These are phyloP conservation scores for Pulveroboletus frians DNA, from an alignment of 768 basidiomycete species.

Conservation along the genomic window DNA sequence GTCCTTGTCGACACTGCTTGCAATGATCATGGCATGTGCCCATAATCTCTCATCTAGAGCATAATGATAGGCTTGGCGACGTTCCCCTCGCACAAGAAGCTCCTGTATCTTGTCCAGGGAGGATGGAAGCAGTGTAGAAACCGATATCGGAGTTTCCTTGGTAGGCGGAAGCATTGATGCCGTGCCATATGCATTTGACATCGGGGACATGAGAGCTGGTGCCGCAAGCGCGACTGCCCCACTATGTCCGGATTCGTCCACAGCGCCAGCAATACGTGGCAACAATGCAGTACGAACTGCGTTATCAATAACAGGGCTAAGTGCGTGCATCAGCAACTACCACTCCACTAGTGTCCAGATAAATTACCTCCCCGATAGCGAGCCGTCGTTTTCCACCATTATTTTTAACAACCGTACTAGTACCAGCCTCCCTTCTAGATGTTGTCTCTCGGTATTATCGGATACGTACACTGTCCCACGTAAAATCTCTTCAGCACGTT, in stretches of 20 bases:
- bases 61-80: conserved; percentile 79
- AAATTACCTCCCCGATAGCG: conserved; percentile 72
- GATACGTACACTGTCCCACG: conserved; percentile 70
- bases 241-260: conserved; percentile 20
- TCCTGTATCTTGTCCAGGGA: conserved; percentile 74
- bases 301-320: conserved; percentile 60
- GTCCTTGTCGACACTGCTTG: conserved; percentile 89
- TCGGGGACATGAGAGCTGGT: conserved; percentile 30
- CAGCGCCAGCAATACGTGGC: conserved; percentile 42
- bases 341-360: not conserved
- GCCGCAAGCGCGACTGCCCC: conserved; percentile 15
- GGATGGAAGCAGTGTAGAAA: conserved; percentile 55
- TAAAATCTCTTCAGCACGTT: conserved; percentile 69
- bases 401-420: conserved; percentile 70
- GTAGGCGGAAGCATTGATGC: conserved; percentile 17
- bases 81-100: conserved; percentile 77
- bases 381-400: conserved; percentile 88
- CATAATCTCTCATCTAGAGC: conserved; percentile 87
- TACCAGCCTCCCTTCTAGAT: conserved; percentile 70
- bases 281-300: conserved; percentile 72
- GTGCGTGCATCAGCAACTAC: conserved; percentile 15
- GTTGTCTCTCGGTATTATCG: conserved; percentile 47
- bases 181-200: conserved; percentile 16
- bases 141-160: conserved; percentile 52
- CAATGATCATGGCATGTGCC: conserved; percentile 94